Conservation (phyloP, 371 early-diverging fungal species). For the Dentiscutata heterogama region DNA sequence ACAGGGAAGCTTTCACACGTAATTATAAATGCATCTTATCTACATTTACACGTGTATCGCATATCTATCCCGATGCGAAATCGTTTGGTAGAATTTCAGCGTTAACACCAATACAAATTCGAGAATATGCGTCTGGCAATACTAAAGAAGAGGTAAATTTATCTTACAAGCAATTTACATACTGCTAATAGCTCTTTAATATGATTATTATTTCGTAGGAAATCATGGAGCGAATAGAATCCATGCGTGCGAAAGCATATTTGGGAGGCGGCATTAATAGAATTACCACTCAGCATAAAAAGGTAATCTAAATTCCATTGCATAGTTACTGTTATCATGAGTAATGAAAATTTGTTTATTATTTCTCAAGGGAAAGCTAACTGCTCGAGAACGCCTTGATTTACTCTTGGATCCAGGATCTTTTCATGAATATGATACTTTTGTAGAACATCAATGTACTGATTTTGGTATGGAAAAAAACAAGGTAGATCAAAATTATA, state of each 20-base stretch:
- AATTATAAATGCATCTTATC: not conserved
- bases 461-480: slow-evolving; percentile 94
- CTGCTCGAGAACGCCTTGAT: slow-evolving; percentile 93
- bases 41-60: not conserved
- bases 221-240: slow-evolving; percentile 60
- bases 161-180: not conserved
- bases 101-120: not conserved
- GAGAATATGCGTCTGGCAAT: slow-evolving; percentile 38
- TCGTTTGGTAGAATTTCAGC: not conserved
- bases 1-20: not conserved
- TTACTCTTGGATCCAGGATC: slow-evolving; percentile 88
- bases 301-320: slow-evolving; percentile 60
- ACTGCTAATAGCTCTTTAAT: not conserved
- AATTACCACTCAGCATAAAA: slow-evolving; percentile 91
- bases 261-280: slow-evolving; percentile 88
- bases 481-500: slow-evolving; percentile 59
- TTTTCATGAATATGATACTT: slow-evolving; percentile 95
- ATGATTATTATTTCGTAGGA: slow-evolving; percentile 16
- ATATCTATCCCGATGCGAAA: not conserved
- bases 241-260: slow-evolving; percentile 79
- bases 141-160: slow-evolving; percentile 43
- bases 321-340: too few species aligned
- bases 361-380: slow-evolving; percentile 85
- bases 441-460: slow-evolving; percentile 94
- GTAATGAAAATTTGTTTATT: not conserved